These are phyloP conservation scores for Balakata baccata DNA, from an alignment of 345 rosid genomes.

Conservation along the genomic window DNA sequence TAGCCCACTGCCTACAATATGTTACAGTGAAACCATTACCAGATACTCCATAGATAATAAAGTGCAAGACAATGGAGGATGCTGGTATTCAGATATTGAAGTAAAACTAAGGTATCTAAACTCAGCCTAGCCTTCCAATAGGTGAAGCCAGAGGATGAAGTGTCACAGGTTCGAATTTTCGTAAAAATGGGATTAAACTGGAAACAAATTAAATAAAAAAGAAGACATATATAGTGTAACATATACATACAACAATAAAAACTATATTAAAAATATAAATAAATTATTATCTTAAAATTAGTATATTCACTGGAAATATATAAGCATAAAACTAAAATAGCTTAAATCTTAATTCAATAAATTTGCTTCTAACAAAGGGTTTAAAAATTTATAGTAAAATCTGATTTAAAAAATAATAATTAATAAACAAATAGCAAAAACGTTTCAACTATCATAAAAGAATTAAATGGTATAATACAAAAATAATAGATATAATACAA, in stretches of 20 bases:
- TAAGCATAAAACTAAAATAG: neutral
- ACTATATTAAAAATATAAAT: neutral
- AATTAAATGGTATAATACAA: neutral
- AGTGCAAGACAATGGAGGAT: neutral
- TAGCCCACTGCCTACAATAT: constrained; percentile 79
- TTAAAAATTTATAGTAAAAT: too few species aligned
- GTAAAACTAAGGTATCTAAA: neutral
- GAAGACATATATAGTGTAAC: neutral
- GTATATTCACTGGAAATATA: neutral
- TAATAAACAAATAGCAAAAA: neutral
- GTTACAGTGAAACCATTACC: constrained; percentile 19
- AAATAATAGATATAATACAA: too few species aligned
- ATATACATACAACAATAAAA: neutral
- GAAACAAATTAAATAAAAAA: too few species aligned
- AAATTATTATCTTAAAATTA: neutral
- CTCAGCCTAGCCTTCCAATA: neutral
- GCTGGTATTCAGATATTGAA: neutral
- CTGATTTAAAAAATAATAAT: neutral
- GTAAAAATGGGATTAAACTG: neutral
- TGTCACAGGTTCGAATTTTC: neutral
- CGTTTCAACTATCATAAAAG: neutral
- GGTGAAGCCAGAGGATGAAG: neutral
- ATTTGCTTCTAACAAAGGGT: neutral
- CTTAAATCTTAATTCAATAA: neutral
- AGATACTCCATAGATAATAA: constrained; percentile 3